A percentile compares a stretch with the other conserved stretches of the same genome.
Conservation (phyloP, 371 early-diverging fungal genomes). For the Ordospora pajunii region DNA sequence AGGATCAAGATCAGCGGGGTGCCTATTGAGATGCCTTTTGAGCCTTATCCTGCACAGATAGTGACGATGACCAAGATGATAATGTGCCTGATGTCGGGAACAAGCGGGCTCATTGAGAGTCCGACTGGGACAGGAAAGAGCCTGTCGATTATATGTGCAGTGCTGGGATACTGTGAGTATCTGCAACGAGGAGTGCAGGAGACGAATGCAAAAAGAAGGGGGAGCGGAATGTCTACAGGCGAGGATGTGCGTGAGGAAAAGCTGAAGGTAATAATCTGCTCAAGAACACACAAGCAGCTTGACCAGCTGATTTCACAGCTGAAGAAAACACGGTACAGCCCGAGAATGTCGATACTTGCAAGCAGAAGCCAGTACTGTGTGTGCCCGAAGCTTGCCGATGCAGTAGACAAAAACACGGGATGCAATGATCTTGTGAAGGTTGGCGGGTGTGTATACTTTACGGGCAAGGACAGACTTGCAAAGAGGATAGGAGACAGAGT, state of each 20-base stretch:
- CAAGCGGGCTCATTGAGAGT: conserved; percentile 64
- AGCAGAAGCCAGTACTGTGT: conserved; percentile 71
- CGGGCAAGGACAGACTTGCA: conserved; percentile 31
- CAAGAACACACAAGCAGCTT: conserved; percentile 82
- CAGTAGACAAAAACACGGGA: conserved; percentile 63
- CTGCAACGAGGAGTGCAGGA: conserved; percentile 17
- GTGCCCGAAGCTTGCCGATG: conserved; percentile 70
- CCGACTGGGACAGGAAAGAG: conserved; percentile 67
- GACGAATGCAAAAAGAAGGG: background rate
- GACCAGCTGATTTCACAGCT: conserved; percentile 76
- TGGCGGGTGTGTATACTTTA: conserved; percentile 60
- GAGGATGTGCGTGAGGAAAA: conserved; percentile 20
- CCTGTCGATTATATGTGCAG: conserved; percentile 64
- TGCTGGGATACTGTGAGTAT: conserved; percentile 61
- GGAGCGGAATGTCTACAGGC: background rate
- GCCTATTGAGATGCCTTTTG: conserved; percentile 61
- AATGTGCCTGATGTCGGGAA: conserved; percentile 54
- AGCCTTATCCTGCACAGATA: conserved; percentile 64
- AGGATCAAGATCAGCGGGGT: conserved; percentile 33
- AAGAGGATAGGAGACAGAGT: conserved; percentile 24
- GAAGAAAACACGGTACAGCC: conserved; percentile 68
- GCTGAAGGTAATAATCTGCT: conserved; percentile 66
- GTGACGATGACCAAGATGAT: conserved; percentile 63
- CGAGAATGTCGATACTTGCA: conserved; percentile 64
- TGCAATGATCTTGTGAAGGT: conserved; percentile 68